Conservation (phyloP, 805 yeast genomes). For the Metschnikowia rubicola region DNA sequence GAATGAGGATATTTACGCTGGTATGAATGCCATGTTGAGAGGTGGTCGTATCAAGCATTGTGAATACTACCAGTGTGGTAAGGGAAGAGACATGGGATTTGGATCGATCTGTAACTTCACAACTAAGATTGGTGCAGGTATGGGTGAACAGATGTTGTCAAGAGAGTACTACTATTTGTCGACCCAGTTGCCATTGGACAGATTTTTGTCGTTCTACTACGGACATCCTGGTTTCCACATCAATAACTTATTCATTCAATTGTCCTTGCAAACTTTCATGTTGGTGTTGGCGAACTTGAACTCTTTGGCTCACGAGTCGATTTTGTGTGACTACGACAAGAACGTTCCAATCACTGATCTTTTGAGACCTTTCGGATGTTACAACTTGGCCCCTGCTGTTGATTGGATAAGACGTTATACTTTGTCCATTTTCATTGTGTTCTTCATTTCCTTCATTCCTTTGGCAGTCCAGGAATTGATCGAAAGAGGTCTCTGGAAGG, state of each 20-base stretch:
- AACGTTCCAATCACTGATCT: constrained; percentile 59
- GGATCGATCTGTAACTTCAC: constrained; percentile 79
- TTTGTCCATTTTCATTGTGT: constrained; percentile 69
- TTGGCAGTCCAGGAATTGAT: constrained; percentile 72
- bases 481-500: constrained; percentile 73
- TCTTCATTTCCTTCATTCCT: constrained; percentile 71
- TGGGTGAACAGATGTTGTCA: constrained; percentile 85
- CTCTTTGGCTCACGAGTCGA: constrained; percentile 57
- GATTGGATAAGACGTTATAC: constrained; percentile 74
- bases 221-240: constrained; percentile 87
- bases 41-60: constrained; percentile 85
- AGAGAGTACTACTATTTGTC: constrained; percentile 79
- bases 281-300: constrained; percentile 61
- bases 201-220: constrained; percentile 75
- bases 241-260: constrained; percentile 69
- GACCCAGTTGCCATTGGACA: constrained; percentile 70
- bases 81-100: constrained; percentile 82
- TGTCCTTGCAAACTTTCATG: constrained; percentile 55
- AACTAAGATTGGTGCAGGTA: constrained; percentile 84
- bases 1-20: constrained; percentile 85
- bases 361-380: constrained; percentile 65
- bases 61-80: constrained; percentile 83
- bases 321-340: constrained; percentile 58
- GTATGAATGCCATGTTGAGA: constrained; percentile 72
- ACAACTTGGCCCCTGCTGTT: constrained; percentile 64